These are phyloP conservation scores for Mrakia hoshinonis DNA, from an alignment of 768 basidiomycete species.

Conservation along the genomic window DNA sequence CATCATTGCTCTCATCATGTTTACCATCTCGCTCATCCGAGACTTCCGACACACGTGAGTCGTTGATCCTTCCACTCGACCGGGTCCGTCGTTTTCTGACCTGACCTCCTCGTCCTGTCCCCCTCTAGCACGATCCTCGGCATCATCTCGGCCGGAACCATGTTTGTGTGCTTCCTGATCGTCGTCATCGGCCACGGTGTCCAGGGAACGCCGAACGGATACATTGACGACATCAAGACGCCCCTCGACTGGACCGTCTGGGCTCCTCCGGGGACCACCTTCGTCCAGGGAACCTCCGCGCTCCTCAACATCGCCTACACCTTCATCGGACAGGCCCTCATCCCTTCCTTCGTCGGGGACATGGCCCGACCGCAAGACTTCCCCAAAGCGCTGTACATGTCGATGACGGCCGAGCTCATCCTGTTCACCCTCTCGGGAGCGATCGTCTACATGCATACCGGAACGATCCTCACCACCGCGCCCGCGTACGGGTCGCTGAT, in stretches of 20 bases:
- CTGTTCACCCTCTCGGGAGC: slow-evolving; percentile 33
- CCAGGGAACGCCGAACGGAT: slow-evolving; percentile 34
- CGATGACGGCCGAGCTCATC: slow-evolving; percentile 32
- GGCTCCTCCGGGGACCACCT: slow-evolving; percentile 33
- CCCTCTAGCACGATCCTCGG: slow-evolving; percentile 28
- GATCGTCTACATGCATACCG: slow-evolving; percentile 31
- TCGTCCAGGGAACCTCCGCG: slow-evolving; percentile 8
- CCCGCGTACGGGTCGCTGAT: slow-evolving; percentile 34
- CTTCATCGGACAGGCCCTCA: slow-evolving; percentile 34
- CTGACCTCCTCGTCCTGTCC: no score
- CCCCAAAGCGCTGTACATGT: slow-evolving; percentile 34
- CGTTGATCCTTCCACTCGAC: no score
- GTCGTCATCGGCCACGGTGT: slow-evolving; percentile 34
- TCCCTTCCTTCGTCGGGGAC: slow-evolving; percentile 34
- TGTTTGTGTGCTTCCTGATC: slow-evolving; percentile 31
- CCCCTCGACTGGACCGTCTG: slow-evolving; percentile 31
- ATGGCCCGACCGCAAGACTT: slow-evolving; percentile 34
- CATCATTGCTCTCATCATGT: slow-evolving; percentile 23
- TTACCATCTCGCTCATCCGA: slow-evolving; percentile 25
- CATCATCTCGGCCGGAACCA: slow-evolving; percentile 22
- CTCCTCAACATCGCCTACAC: slow-evolving; percentile 29
- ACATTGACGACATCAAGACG: slow-evolving; percentile 22
- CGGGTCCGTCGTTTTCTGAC: no score
- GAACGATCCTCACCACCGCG: slow-evolving; percentile 26
- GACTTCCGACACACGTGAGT: slow-evolving; percentile 31